Base-by-base conservation (phyloP, 1,284 basidiomycete species). In the Sanguinoderma infundibulare region DNA sequence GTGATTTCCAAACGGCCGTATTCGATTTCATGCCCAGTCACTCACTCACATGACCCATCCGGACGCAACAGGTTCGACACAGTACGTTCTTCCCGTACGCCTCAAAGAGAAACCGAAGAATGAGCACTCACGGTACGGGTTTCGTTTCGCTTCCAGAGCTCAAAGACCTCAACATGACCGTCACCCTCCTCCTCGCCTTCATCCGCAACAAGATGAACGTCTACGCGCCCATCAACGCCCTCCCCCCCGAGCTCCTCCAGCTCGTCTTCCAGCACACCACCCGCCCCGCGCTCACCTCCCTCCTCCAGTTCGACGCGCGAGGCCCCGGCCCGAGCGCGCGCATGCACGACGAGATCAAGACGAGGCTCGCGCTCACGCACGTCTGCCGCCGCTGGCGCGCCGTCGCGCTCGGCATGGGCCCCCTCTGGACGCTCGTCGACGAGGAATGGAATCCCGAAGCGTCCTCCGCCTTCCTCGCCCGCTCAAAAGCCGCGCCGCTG, bases 361-460 rank as follows among this genome's bases (percentile, higher is more conserved):
- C 8, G 57, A 60, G 61, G 26, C 7, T 55, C 15, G 20, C 50
- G 17, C 55, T 67, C 28, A 53, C 63, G 1, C 44, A 57, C 10
- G 63, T 67, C 28, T 67, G 65, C 57, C 54, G 56, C 15, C 60
- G 62, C 26, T 67, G 65, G 65, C 58, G 65, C 8, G 38, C n/a
- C 35, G 47, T 62, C 60, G 62, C 65, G 10, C 36, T 52, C 40
- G 49, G 62, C n/a, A 60, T 60, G 34, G 55, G 52, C 44, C 51
- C 62, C 30, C 55, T 66, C 54, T 66, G 65, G 65, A 60, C 60
- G 15, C 34, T 62, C 34, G 32, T 66, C 24, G 57, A 58, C 52
- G 50, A 46, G 6, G 35, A 47, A 6, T 40, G 57, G 20, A 44
- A n/a, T 1, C 12, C 51, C n/a, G 40, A 36, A 10, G 53, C 55